Evolutionary conservation across 345 rosid genomes (phyloP).

Genomic region (Noccaea caerulescens): DNA sequence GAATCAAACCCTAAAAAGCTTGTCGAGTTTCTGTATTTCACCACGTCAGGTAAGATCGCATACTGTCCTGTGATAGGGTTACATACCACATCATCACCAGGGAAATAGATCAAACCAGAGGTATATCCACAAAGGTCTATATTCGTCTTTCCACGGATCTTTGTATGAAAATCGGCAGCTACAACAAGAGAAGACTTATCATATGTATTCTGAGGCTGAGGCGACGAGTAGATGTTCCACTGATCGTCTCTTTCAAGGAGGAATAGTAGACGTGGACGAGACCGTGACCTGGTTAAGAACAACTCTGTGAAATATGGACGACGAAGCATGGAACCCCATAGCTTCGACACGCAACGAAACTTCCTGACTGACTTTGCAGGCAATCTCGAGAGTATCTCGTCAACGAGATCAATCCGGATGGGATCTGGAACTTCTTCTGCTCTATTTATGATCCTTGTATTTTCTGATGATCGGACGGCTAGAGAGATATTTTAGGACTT

Average conservation of each 20-base stretch:
- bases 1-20: constrained; percentile 20
- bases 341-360: neutral
- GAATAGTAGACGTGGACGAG: neutral
- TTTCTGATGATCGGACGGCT: too few species aligned
- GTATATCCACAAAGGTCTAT: too few species aligned
- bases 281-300: too few species aligned
- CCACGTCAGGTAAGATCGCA: neutral
- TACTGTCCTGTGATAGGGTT: neutral
- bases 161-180: neutral
- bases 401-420: neutral
- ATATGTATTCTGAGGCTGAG: neutral
- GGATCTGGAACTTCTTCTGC: neutral
- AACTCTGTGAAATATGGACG: too few species aligned
- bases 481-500: too few species aligned
- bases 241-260: neutral
- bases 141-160: neutral
- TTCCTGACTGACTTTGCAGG: neutral
- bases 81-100: neutral
- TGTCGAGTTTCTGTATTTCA: accelerated
- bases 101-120: too few species aligned
- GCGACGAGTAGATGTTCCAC: neutral
- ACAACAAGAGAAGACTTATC: neutral
- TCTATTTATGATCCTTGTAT: neutral
- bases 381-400: constrained; percentile 1
- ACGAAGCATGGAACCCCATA: too few species aligned